phyloP scores from a whole-genome alignment of 2,329 filamentous ascomycete genomes.

The Botrytis fragariae region DNA sequence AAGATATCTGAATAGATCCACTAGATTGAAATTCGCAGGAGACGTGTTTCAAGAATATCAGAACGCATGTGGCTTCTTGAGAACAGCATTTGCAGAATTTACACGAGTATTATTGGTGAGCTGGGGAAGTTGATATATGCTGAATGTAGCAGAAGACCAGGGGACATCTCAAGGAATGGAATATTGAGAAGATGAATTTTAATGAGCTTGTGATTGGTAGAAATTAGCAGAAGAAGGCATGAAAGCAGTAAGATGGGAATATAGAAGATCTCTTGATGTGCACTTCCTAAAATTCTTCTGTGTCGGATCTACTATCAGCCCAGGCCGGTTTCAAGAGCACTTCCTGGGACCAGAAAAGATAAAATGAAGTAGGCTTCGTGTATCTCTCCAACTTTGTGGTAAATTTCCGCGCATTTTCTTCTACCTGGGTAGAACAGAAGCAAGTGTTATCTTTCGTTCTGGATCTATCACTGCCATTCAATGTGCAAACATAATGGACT shows the following conservation, averaged over 20 bases:
- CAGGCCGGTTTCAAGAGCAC: too few relatives aligned
- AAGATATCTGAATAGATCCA: neutral
- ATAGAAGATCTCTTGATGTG: neutral
- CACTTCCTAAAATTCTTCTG: neutral
- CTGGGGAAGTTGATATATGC: neutral
- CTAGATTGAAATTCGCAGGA: too few relatives aligned
- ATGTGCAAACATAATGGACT: accelerated
- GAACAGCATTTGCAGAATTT: neutral
- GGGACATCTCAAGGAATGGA: accelerated
- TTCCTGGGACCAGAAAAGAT: too few relatives aligned
- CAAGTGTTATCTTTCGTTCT: neutral
- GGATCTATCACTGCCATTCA: neutral
- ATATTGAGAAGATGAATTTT: neutral
- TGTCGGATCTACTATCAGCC: too few relatives aligned
- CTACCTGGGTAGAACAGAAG: accelerated
- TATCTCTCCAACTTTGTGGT: accelerated
- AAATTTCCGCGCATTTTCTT: too few relatives aligned
- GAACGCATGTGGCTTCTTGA: too few relatives aligned
- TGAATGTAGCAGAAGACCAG: neutral
- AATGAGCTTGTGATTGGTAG: neutral
- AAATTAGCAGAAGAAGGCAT: neutral
- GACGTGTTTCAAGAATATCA: too few relatives aligned
- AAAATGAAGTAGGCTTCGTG: neutral
- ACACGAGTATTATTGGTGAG: neutral
- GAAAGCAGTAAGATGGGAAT: neutral